phyloP scores from a whole-genome alignment of 1,284 basidiomycete species.

The Cryptococcus neoformans region DNA sequence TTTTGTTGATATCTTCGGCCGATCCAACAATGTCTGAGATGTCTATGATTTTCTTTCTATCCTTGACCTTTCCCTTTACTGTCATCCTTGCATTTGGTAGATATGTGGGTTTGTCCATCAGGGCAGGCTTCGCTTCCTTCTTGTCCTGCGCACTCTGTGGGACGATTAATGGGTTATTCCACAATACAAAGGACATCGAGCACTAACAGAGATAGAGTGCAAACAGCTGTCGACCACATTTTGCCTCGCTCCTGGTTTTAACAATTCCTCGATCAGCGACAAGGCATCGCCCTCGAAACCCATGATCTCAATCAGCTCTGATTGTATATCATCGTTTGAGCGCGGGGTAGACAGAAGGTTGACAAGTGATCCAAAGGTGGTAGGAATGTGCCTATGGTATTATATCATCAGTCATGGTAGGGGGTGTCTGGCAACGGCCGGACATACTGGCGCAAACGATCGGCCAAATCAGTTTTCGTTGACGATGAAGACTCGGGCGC shows the following conservation, averaged over 20 bases:
- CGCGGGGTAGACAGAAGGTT: constrained; percentile 30
- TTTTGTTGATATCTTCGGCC: constrained; percentile 24
- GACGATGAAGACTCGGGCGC: background rate
- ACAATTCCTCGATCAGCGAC: constrained; percentile 42
- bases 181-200: background rate
- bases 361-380: constrained; percentile 31
- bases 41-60: constrained; percentile 37
- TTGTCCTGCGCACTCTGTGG: background rate
- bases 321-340: constrained; percentile 69
- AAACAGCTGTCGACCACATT: constrained; percentile 14
- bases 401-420: background rate
- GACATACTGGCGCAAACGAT: constrained; percentile 9
- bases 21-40: constrained; percentile 41
- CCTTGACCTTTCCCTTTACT: constrained; percentile 26
- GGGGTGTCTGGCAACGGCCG: background rate
- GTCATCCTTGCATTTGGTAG: constrained; percentile 23
- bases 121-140: background rate
- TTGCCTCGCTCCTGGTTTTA: constrained; percentile 29
- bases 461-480: constrained; percentile 1
- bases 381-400: constrained; percentile 24
- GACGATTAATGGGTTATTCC: background rate
- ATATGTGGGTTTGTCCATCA: constrained; percentile 6
- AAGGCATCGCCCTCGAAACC: constrained; percentile 69
- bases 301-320: constrained; percentile 73
- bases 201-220: background rate